Percentiles rank a stretch among this genome's conserved stretches.
Evolutionary conservation across 257 asterid species (phyloP).

Genomic region (Ocimum tenuiflorum): DNA sequence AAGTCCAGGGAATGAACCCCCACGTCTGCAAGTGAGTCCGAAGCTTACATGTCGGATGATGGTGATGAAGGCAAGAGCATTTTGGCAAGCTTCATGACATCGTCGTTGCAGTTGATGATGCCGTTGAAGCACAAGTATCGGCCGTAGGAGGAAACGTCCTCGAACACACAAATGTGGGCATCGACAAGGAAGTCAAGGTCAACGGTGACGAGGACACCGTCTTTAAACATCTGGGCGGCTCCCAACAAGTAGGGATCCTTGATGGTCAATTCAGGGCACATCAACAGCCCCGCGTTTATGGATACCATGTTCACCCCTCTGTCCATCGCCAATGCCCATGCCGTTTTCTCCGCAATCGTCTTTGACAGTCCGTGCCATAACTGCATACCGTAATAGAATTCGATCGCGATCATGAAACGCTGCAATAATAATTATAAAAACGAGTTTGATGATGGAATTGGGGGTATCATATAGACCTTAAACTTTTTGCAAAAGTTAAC

Average conservation of each 20-base stretch:
- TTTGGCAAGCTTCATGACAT: slow-evolving; percentile 48
- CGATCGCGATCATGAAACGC: too few relatives aligned
- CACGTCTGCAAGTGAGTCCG: too few relatives aligned
- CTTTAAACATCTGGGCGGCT: slow-evolving; percentile 78
- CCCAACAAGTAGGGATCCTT: slow-evolving; percentile 81
- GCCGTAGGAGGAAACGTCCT: slow-evolving; percentile 72
- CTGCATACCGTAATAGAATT: slow-evolving; percentile 26
- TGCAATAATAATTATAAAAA: too few relatives aligned
- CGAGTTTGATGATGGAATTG: too few relatives aligned
- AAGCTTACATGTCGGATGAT: slow-evolving; percentile 21
- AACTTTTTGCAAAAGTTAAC: slow-evolving; percentile 59
- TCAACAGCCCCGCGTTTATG: slow-evolving; percentile 59
- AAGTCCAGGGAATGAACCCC: too few relatives aligned
- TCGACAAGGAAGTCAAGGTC: slow-evolving; percentile 67
- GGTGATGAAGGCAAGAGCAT: slow-evolving; percentile 40
- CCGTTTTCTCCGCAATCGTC: slow-evolving; percentile 80
- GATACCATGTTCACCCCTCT: slow-evolving; percentile 81
- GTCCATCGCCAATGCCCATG: slow-evolving; percentile 97
- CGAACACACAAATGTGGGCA: slow-evolving; percentile 79
- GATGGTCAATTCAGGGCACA: slow-evolving; percentile 53
- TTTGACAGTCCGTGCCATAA: slow-evolving; percentile 86
- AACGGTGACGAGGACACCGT: slow-evolving; percentile 76
- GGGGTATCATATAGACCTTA: slow-evolving; percentile 60
- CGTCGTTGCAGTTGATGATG: slow-evolving; percentile 46
- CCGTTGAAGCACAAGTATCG: slow-evolving; percentile 76